Evolutionary conservation across 768 basidiomycete genomes (phyloP).

Genomic region (Royoungia palumana): DNA sequence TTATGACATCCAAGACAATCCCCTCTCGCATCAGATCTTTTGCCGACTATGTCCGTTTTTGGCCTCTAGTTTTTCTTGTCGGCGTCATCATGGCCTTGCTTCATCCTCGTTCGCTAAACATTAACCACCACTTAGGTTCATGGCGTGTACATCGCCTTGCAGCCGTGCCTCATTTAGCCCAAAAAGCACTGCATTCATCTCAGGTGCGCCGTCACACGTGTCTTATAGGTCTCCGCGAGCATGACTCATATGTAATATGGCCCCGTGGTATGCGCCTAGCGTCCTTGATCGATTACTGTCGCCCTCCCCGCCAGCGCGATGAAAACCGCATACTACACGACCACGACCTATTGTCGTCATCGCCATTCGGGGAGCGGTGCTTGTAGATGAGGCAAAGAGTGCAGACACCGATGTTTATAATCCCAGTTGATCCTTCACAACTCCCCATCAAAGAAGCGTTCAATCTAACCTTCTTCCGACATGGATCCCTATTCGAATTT

Average conservation of each 20-base stretch:
- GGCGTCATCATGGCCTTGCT: constrained; percentile 21
- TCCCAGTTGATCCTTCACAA: constrained; percentile 10
- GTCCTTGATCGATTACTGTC: constrained; percentile 18
- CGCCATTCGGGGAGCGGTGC: constrained; percentile 22
- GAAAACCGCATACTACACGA: constrained; percentile 21
- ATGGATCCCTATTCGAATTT: constrained; percentile 17
- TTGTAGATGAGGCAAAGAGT: constrained; percentile 19
- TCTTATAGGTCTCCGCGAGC: constrained; percentile 19
- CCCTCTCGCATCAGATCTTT: constrained; percentile 5
- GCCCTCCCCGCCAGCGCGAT: constrained; percentile 22
- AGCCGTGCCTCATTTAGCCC: constrained; percentile 20
- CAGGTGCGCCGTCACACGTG: constrained; percentile 25
- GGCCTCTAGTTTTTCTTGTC: background rate
- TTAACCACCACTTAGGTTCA: constrained; percentile 14
- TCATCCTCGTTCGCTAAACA: constrained; percentile 17
- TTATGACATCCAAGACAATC: constrained; percentile 1
- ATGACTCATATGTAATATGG: constrained; percentile 27
- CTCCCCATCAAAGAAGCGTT: constrained; percentile 22
- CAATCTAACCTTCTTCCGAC: constrained; percentile 12
- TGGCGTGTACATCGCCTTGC: constrained; percentile 26
- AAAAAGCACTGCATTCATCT: constrained; percentile 12
- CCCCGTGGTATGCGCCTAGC: constrained; percentile 22
- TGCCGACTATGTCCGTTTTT: constrained; percentile 9
- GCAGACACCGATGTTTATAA: constrained; percentile 21
- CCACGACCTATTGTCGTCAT: constrained; percentile 22